Evolutionary conservation across 495 filamentous ascomycete genomes (phyloP).

Genomic region (Penicillium maclennaniae): DNA sequence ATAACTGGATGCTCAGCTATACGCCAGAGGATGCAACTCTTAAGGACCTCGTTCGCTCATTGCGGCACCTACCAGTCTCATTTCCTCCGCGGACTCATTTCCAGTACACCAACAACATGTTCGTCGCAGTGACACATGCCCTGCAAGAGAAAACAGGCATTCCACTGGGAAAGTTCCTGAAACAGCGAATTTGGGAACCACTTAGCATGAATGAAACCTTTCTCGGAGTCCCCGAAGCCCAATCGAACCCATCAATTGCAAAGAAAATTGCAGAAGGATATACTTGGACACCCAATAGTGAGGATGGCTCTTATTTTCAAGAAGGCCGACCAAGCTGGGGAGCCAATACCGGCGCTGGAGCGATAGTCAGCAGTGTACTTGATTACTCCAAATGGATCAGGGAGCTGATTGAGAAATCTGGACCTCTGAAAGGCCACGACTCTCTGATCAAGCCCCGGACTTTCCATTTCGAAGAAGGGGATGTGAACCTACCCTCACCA

Average conservation of each 20-base stretch:
- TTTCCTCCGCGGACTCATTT: conserved; percentile 33
- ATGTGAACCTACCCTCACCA: conserved; percentile 9
- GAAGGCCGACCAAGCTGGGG: conserved; percentile 24
- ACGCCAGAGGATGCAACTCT: conserved; percentile 3
- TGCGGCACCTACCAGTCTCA: conserved; percentile 38
- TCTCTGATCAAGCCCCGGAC: conserved; percentile 35
- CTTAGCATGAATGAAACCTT: conserved; percentile 43
- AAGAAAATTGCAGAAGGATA: conserved; percentile 18
- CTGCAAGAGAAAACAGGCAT: conserved; percentile 40
- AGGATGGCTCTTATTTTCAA: conserved; percentile 7
- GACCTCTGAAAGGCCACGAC: conserved; percentile 34
- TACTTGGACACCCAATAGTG: conserved; percentile 7
- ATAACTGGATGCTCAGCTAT: conserved; percentile 16
- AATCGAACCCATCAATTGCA: not conserved
- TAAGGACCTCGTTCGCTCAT: conserved; percentile 24
- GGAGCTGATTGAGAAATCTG: conserved; percentile 27
- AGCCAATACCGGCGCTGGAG: conserved; percentile 46
- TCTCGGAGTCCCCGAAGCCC: conserved; percentile 26
- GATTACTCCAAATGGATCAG: conserved; percentile 52
- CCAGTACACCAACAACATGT: conserved; percentile 53
- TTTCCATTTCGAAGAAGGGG: conserved; percentile 19
- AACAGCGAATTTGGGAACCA: conserved; percentile 43
- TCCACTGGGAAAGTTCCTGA: conserved; percentile 36
- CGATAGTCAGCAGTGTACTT: conserved; percentile 46
- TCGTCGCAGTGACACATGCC: conserved; percentile 37